phyloP scores from a whole-genome alignment of 306 rosid species.

The Medicago ruthenica region DNA sequence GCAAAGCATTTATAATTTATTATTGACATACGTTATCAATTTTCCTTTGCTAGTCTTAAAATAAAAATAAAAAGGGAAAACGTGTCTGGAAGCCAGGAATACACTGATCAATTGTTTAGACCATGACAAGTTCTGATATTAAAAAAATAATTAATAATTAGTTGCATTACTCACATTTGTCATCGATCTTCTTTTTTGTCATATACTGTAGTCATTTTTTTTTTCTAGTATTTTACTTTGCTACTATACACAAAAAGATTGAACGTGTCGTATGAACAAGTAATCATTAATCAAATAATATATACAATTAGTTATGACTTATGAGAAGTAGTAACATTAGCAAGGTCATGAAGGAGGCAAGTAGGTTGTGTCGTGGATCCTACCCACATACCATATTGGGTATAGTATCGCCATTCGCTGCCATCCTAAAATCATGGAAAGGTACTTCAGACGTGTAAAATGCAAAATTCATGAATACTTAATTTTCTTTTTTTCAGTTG shows the following conservation, averaged over 20 bases:
- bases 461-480: background rate
- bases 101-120: background rate
- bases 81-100: slow-evolving; percentile 5
- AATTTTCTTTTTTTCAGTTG: background rate
- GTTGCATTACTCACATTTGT: slow-evolving; percentile 30
- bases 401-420: background rate
- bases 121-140: slow-evolving; percentile 5
- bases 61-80: background rate
- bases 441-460: background rate
- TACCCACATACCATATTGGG: slow-evolving; percentile 5
- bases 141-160: background rate
- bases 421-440: background rate
- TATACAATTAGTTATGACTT: no score
- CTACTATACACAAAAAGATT: background rate
- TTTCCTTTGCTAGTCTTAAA: background rate
- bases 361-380: background rate
- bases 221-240: background rate
- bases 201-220: background rate
- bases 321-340: background rate
- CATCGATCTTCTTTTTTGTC: background rate
- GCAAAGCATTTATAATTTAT: slow-evolving; percentile 7
- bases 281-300: background rate
- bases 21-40: background rate
- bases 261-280: background rate
- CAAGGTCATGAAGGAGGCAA: background rate